Evolutionary conservation across 768 basidiomycete genomes (phyloP).

Genomic region (Candolleomyces efflorescens): DNA sequence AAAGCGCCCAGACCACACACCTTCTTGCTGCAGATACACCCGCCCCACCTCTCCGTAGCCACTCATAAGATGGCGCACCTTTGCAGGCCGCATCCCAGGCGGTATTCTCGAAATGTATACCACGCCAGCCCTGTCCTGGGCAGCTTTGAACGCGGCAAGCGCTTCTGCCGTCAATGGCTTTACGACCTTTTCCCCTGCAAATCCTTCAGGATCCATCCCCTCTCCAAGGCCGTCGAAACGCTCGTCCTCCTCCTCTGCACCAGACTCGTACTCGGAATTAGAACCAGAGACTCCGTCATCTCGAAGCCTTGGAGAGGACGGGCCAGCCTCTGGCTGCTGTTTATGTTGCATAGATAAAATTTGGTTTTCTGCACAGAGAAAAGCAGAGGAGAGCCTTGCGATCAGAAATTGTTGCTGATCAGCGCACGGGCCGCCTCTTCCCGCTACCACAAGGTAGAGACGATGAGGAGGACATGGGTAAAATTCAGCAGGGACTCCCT

Average conservation of each 20-base stretch:
- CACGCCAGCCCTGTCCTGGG: slow-evolving; percentile 76
- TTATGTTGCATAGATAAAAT: neutral
- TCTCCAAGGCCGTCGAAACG: slow-evolving; percentile 29
- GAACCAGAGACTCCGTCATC: too few relatives aligned
- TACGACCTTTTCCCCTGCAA: slow-evolving; percentile 56
- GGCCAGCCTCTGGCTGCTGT: slow-evolving; percentile 7
- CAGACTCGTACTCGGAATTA: neutral
- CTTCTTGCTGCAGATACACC: slow-evolving; percentile 92
- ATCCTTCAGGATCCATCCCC: slow-evolving; percentile 58
- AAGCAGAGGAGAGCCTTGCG: neutral
- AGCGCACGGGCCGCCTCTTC: neutral
- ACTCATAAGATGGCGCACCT: slow-evolving; percentile 91
- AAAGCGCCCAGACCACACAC: slow-evolving; percentile 32
- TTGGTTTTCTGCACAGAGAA: neutral
- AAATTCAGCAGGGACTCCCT: too few relatives aligned
- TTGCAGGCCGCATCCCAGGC: slow-evolving; percentile 95
- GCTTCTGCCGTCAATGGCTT: slow-evolving; percentile 75
- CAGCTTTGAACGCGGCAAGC: slow-evolving; percentile 67
- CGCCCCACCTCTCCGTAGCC: slow-evolving; percentile 86
- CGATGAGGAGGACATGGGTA: too few relatives aligned
- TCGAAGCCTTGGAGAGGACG: neutral
- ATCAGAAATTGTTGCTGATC: neutral
- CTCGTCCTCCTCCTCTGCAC: slow-evolving; percentile 17
- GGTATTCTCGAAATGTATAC: slow-evolving; percentile 96
- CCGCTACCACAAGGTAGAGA: neutral